phyloP scores from a whole-genome alignment of 2,329 filamentous ascomycete species.

The Acephala macrosclerotiorum region DNA sequence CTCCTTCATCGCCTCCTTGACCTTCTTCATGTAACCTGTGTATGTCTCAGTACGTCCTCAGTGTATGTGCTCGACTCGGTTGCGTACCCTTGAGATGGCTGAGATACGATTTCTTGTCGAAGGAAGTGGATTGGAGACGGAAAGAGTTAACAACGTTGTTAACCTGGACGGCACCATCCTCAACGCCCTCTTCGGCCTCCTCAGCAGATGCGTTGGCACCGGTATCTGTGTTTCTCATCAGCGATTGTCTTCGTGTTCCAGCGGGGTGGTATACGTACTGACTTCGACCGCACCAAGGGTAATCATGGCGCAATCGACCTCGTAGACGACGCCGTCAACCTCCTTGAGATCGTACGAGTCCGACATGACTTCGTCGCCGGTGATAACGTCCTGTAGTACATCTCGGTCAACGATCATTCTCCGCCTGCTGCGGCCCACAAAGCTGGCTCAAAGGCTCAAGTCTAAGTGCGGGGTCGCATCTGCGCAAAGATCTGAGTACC shows the following conservation, averaged over 20 bases:
- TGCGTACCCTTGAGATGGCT: conserved; percentile 82
- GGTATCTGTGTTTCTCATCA: conserved; percentile 63
- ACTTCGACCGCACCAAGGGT: conserved; percentile 77
- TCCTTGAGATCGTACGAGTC: conserved; percentile 89
- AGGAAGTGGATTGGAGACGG: conserved; percentile 79
- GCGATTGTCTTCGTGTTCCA: conserved; percentile 2
- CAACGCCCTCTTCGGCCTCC: conserved; percentile 78
- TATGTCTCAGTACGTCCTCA: conserved; percentile 23
- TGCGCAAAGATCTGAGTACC: not conserved
- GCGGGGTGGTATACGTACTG: conserved; percentile 54
- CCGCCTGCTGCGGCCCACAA: not conserved
- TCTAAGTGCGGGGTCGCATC: conserved; percentile 14
- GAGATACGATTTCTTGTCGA: conserved; percentile 90
- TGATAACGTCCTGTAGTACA: conserved; percentile 78
- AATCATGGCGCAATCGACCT: conserved; percentile 93
- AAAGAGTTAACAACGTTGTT: conserved; percentile 95
- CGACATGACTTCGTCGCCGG: conserved; percentile 94
- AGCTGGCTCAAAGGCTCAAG: conserved; percentile 2
- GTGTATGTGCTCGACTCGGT: not conserved
- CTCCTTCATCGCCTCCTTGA: conserved; percentile 75
- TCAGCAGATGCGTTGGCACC: conserved; percentile 98
- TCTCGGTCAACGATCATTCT: conserved; percentile 14
- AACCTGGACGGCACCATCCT: conserved; percentile 76
- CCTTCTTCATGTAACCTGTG: conserved; percentile 87
- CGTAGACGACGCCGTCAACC: conserved; percentile 81